These are phyloP conservation scores for Pyracantha coccinea DNA, from an alignment of 331 rosid genomes.

Conservation along the genomic window DNA sequence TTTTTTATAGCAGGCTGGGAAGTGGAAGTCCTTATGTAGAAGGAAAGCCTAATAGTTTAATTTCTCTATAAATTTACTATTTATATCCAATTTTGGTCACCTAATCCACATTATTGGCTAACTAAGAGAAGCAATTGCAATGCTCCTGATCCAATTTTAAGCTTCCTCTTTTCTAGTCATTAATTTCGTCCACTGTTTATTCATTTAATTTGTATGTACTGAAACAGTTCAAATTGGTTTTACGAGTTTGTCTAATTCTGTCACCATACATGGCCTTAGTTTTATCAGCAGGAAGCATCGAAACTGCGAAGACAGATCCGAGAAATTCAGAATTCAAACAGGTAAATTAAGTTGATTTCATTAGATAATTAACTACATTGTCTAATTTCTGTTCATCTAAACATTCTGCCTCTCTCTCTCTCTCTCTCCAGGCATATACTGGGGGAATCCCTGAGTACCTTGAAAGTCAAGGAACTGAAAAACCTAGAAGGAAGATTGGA, in stretches of 20 bases:
- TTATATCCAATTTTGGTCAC: not conserved
- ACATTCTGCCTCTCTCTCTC: not conserved
- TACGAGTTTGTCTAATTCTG: not conserved
- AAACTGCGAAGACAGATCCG: slow-evolving; percentile 79
- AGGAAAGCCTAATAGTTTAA: not conserved
- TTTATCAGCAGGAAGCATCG: slow-evolving; percentile 89
- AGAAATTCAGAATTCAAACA: slow-evolving; percentile 78
- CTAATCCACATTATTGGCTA: not conserved
- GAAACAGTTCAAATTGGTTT: not conserved
- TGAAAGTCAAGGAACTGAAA: slow-evolving; percentile 78
- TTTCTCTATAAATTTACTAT: not conserved
- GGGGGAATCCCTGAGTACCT: slow-evolving; percentile 76
- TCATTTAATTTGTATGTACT: not conserved
- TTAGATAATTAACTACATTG: not conserved
- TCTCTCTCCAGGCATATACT: slow-evolving; percentile 54
- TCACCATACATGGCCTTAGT: slow-evolving; percentile 29
- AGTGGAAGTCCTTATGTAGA: not conserved
- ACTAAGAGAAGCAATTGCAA: not conserved
- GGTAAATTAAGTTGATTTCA: slow-evolving; percentile 22
- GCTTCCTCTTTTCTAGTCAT: not conserved
- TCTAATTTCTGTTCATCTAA: not conserved
- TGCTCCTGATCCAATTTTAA: not conserved
- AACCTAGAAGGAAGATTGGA: slow-evolving; percentile 87
- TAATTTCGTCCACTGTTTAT: not conserved
- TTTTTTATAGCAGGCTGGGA: not conserved